Percentiles rank a stretch among this genome's conserved stretches.
Conservation (phyloP, 208 protist genomes). For the Crithidia thermophila region DNA sequence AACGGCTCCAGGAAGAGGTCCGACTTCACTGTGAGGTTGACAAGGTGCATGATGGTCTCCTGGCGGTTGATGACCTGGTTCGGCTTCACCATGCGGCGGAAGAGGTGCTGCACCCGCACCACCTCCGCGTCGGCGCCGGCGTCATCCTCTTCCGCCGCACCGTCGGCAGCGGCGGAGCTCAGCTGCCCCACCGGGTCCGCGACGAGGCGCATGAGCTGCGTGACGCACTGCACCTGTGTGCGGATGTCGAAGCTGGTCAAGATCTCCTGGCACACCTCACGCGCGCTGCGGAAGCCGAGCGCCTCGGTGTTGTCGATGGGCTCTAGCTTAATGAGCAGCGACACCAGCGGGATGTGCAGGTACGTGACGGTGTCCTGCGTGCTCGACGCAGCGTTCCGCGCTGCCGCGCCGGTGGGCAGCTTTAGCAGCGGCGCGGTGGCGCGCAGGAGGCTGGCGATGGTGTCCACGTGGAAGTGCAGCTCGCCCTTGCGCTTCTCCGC, state of each 20-base stretch:
- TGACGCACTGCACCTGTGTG: slow-evolving; percentile 79
- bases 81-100: slow-evolving; percentile 85
- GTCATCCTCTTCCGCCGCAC: not conserved
- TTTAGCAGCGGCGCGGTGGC: slow-evolving; percentile 73
- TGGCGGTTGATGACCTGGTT: slow-evolving; percentile 91
- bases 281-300: slow-evolving; percentile 64
- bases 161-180: slow-evolving; percentile 4
- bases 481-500: slow-evolving; percentile 18
- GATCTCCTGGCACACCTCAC: slow-evolving; percentile 79
- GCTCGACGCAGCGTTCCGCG: slow-evolving; percentile 3
- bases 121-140: slow-evolving; percentile 33
- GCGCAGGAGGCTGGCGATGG: slow-evolving; percentile 71
- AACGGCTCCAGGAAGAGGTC: slow-evolving; percentile 82
- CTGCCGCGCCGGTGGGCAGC: slow-evolving; percentile 9
- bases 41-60: slow-evolving; percentile 74
- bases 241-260: slow-evolving; percentile 80
- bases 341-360: slow-evolving; percentile 83
- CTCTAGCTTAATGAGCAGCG: slow-evolving; percentile 81
- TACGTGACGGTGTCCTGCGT: slow-evolving; percentile 7
- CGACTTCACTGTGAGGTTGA: slow-evolving; percentile 86
- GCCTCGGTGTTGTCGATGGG: slow-evolving; percentile 58
- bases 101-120: slow-evolving; percentile 47
- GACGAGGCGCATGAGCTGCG: slow-evolving; percentile 82
- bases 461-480: slow-evolving; percentile 57
- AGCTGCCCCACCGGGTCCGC: slow-evolving; percentile 70